Conservation (phyloP, 2,329 filamentous ascomycete genomes). For the Aspergillus quadrilineatus region DNA sequence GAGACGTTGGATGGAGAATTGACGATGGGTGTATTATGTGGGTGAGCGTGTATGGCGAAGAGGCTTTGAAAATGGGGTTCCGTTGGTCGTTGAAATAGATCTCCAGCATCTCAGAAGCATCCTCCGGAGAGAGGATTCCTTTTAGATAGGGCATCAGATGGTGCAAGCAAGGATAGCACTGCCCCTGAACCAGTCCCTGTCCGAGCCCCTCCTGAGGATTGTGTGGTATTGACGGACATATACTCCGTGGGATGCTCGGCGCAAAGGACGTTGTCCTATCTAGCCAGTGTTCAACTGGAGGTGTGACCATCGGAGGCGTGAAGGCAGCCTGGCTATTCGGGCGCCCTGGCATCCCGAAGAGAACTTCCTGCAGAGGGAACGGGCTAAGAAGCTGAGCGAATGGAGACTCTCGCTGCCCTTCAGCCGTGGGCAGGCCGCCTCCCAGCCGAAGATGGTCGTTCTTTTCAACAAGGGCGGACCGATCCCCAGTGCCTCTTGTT, state of each 20-base stretch:
- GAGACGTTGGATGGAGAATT: conserved; percentile 8
- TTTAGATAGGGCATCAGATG: conserved; percentile 4
- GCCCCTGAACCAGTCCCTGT: background rate
- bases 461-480: background rate
- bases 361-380: background rate
- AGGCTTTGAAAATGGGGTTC: conserved; percentile 12
- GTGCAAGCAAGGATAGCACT: conserved; percentile 6
- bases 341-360: background rate
- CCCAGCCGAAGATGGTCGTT: background rate
- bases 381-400: background rate
- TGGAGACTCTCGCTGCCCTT: background rate
- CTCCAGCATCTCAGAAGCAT: conserved; percentile 12
- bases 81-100: conserved; percentile 14
- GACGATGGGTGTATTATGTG: conserved; percentile 9
- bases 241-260: background rate
- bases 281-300: conserved; percentile 12
- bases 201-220: background rate
- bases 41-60: conserved; percentile 7
- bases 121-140: background rate
- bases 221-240: conserved; percentile 4
- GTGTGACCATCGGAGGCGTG: conserved; percentile 3
- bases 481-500: background rate
- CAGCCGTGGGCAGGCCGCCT: background rate
- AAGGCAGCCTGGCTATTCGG: background rate
- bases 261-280: conserved; percentile 1